phyloP scores from a whole-genome alignment of 2,329 filamentous ascomycete genomes.

The Coniella vitis region DNA sequence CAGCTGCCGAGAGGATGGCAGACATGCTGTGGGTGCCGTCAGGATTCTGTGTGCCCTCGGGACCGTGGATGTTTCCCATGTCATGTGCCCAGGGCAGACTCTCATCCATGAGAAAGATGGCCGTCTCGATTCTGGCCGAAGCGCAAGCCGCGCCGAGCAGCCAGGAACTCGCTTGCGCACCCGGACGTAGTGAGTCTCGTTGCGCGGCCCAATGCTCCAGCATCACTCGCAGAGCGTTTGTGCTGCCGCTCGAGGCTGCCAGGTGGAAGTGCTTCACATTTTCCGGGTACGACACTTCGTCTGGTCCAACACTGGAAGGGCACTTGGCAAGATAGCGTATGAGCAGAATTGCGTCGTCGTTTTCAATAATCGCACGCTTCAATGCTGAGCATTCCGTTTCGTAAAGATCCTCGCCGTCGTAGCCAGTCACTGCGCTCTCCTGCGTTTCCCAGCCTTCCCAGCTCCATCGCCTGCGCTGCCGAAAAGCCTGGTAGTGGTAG shows the following conservation, averaged over 20 bases:
- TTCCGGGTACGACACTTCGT: neutral
- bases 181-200: neutral
- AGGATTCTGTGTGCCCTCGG: no score
- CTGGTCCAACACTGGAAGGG: neutral
- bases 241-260: neutral
- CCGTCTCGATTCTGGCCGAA: neutral
- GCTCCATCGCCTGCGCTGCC: no score
- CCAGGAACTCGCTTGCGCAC: neutral
- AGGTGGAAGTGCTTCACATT: neutral
- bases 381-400: constrained; percentile 1
- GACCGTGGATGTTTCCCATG: neutral
- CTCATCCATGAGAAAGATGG: neutral
- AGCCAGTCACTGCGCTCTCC: neutral
- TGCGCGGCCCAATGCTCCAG: neutral
- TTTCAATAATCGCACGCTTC: neutral
- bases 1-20: no score
- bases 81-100: neutral
- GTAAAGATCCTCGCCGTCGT: neutral
- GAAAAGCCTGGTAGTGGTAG: no score
- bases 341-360: constrained; percentile 1
- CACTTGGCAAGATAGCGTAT: neutral
- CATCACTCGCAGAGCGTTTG: neutral
- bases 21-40: no score
- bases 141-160: neutral
- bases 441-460: neutral